A percentile compares a stretch with the other conserved stretches of the same genome.
These are phyloP conservation scores for Dothistroma septosporum DNA, from an alignment of 2,329 filamentous ascomycete species.

Conservation along the genomic window DNA sequence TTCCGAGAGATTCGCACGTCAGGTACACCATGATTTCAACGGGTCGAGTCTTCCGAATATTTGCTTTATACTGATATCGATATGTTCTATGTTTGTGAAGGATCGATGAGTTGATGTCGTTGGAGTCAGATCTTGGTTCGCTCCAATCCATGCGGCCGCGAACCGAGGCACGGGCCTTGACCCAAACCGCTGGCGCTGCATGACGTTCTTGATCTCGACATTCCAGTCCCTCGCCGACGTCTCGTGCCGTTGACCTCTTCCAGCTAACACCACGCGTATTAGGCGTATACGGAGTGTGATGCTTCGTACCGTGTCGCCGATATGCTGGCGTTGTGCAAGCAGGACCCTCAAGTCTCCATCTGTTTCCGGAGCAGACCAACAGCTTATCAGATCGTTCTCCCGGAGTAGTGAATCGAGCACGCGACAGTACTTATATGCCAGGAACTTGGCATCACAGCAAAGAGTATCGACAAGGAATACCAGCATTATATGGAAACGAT, in stretches of 20 bases:
- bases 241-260: not conserved
- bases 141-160: not conserved
- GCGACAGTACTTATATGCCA: constrained; percentile 10
- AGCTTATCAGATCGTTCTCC: not conserved
- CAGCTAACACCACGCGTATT: not conserved
- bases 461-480: not conserved
- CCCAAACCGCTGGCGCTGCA: not conserved
- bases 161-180: not conserved
- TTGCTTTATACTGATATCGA: too few relatives aligned
- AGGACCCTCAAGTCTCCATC: constrained; percentile 25
- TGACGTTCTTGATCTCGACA: not conserved
- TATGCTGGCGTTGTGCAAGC: constrained; percentile 32
- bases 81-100: too few relatives aligned
- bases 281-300: constrained; percentile 17
- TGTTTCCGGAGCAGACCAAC: constrained; percentile 23
- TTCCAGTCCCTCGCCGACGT: not conserved
- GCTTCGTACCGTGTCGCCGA: constrained; percentile 25
- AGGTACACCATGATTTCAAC: too few relatives aligned
- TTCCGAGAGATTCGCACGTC: too few relatives aligned
- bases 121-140: not conserved
- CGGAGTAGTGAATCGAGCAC: constrained; percentile 2
- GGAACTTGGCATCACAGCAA: not conserved
- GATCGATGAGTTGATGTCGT: too few relatives aligned
- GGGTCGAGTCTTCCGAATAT: too few relatives aligned
- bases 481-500: constrained; percentile 13